phyloP scores from a whole-genome alignment of 345 rosid species.

The Brassica incana region DNA sequence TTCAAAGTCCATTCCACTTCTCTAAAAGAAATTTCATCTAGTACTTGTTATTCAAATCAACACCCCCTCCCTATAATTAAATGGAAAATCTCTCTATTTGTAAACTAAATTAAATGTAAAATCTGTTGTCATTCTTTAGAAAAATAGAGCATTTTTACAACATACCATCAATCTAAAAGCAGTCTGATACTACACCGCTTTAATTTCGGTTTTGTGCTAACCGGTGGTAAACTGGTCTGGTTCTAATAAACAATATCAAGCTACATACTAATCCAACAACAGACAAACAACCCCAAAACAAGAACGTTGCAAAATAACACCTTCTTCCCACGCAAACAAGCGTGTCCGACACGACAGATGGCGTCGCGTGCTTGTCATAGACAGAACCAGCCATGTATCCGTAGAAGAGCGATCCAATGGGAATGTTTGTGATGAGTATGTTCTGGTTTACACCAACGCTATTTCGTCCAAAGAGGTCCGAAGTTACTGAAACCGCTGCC shows the following conservation, averaged over 20 bases:
- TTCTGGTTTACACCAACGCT: constrained; percentile 80
- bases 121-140: background rate
- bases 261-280: constrained; percentile 64
- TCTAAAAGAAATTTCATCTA: too few relatives aligned
- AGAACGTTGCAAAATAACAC: constrained; percentile 75
- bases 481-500: constrained; percentile 81
- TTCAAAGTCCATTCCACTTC: background rate
- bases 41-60: background rate
- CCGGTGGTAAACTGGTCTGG: constrained; percentile 74
- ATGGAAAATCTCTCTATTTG: background rate
- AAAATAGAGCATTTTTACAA: background rate
- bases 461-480: constrained; percentile 80
- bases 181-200: background rate
- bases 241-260: constrained; percentile 67
- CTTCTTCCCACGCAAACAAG: constrained; percentile 73
- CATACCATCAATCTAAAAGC: background rate
- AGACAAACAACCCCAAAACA: constrained; percentile 79
- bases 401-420: constrained; percentile 73
- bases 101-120: too few relatives aligned
- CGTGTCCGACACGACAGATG: constrained; percentile 4
- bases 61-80: background rate
- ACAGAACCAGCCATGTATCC: constrained; percentile 77
- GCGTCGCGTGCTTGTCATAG: constrained; percentile 55
- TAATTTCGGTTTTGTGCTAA: constrained; percentile 49
- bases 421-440: constrained; percentile 85